These are phyloP conservation scores for Adansonia rubrostipa DNA, from an alignment of 441 rosid genomes.

Conservation along the genomic window DNA sequence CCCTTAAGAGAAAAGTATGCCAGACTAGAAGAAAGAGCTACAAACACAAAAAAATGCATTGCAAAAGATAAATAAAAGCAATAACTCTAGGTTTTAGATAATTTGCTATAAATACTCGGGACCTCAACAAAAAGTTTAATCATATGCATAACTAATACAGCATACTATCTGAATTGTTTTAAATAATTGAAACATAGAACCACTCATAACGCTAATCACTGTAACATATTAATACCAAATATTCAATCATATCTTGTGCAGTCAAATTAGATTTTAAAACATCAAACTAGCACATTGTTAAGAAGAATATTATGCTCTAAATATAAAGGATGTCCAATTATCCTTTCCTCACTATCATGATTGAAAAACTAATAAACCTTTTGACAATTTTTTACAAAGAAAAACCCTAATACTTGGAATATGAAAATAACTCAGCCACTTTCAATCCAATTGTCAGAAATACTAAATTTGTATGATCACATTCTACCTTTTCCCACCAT, in stretches of 20 bases:
- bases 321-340: neutral
- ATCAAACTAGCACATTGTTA: slow-evolving; percentile 6
- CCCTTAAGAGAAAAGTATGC: neutral
- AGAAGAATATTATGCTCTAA: neutral
- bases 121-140: neutral
- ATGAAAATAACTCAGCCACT: neutral
- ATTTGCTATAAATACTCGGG: slow-evolving; percentile 1
- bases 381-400: neutral
- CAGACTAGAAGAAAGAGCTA: neutral
- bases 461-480: neutral
- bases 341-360: slow-evolving; percentile 11
- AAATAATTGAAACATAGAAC: neutral
- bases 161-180: slow-evolving; percentile 2
- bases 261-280: neutral
- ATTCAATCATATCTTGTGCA: neutral
- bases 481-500: slow-evolving; percentile 7
- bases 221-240: neutral
- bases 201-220: neutral
- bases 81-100: slow-evolving; percentile 18
- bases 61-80: neutral
- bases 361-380: neutral
- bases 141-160: neutral
- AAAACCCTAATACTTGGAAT: slow-evolving; percentile 13
- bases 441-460: neutral
- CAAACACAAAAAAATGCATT: neutral